Percentiles rank a stretch among this genome's conserved stretches.
Evolutionary conservation across 169 alveolate species (phyloP).

Genomic region (Besnoitia besnoiti): DNA sequence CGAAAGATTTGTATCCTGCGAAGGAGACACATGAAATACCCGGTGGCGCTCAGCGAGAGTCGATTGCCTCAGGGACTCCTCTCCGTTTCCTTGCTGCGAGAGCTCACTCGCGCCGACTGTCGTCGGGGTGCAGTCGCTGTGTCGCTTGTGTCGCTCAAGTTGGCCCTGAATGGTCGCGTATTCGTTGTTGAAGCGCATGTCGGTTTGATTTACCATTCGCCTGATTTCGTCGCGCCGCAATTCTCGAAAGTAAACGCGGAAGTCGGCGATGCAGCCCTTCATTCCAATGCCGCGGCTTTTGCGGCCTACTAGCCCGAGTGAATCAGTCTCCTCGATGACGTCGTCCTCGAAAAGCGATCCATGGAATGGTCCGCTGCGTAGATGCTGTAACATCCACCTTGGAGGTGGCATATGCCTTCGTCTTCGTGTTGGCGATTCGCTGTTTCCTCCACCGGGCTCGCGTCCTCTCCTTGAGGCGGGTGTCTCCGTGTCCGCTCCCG

Average conservation of each 20-base stretch:
- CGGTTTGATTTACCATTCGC: background rate
- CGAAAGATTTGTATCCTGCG: too few relatives aligned
- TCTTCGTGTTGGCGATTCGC: background rate
- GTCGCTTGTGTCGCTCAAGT: too few relatives aligned
- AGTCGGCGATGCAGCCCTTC: background rate
- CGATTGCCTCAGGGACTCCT: too few relatives aligned
- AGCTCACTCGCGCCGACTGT: too few relatives aligned
- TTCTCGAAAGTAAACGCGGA: conserved; percentile 18
- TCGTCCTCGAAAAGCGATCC: background rate
- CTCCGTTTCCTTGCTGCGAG: too few relatives aligned
- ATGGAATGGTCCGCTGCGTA: background rate
- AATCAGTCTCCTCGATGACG: background rate
- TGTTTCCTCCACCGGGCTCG: background rate
- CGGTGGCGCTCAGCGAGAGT: too few relatives aligned
- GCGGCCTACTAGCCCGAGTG: background rate
- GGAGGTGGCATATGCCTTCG: background rate
- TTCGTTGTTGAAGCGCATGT: background rate
- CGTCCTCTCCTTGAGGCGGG: background rate
- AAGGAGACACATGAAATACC: too few relatives aligned
- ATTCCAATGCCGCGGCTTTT: background rate
- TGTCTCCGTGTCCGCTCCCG: too few relatives aligned
- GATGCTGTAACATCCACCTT: background rate
- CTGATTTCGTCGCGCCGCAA: background rate
- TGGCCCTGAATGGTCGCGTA: background rate
- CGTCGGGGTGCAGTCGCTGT: too few relatives aligned